Evolutionary conservation across 257 asterid genomes (phyloP).

Genomic region (Perilla frutescens): DNA sequence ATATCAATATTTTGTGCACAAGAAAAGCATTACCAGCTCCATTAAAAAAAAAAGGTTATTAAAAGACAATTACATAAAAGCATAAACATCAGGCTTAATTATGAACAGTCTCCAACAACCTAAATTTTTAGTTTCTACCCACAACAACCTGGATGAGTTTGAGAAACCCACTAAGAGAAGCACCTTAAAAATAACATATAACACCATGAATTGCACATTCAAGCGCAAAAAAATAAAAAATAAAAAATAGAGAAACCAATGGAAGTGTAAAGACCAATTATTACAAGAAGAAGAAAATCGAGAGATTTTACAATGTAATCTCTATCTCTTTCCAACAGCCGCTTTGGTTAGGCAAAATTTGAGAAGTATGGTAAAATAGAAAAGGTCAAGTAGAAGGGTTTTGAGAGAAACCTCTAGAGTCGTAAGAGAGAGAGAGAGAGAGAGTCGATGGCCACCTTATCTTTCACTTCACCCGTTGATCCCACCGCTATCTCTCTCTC

Average conservation of each 20-base stretch:
- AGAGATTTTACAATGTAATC: not conserved
- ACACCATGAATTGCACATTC: not conserved
- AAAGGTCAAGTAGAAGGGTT: constrained; percentile 33
- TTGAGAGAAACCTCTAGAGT: constrained; percentile 28
- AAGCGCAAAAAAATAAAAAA: not conserved
- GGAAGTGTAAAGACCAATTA: not conserved
- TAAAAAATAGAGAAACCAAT: not conserved
- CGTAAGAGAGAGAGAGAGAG: not conserved
- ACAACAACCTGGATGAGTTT: constrained; percentile 6
- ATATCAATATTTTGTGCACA: constrained; percentile 2
- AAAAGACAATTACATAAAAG: no score
- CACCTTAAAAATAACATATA: not conserved
- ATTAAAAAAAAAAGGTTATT: not conserved
- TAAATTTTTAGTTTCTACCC: not conserved
- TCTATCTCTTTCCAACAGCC: not conserved
- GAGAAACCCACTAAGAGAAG: constrained; percentile 19
- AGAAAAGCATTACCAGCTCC: not conserved
- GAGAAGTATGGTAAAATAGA: not conserved
- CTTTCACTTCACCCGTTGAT: constrained; percentile 4
- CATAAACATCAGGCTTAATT: not conserved
- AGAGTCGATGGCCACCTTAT: constrained; percentile 33
- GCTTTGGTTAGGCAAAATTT: not conserved
- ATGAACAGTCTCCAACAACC: not conserved
- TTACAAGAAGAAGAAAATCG: not conserved
- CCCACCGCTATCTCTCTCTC: no score